Base-by-base conservation (phyloP, 345 rosid genomes). In the Microcos paniculata region DNA sequence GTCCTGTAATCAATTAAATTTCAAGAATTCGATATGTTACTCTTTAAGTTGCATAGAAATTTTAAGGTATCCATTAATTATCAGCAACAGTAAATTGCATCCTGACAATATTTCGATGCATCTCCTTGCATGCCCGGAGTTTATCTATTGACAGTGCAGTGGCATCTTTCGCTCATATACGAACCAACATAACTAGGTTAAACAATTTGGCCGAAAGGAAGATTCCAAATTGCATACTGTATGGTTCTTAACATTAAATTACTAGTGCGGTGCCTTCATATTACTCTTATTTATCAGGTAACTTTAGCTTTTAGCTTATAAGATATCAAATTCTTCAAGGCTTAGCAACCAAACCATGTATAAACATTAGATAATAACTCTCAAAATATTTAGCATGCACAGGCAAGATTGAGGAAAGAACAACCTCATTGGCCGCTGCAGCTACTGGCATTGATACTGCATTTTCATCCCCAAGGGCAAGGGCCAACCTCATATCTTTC, bases 391-490 rank as follows among this genome's bases (percentile, higher is more conserved):
- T 11, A 23, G 51, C 46, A 28, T 30, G 23, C 15, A n/a, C 51
- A 57, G 16, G 26, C 14, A 38, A 58, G 56, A 12, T 13, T 14
- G 24, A 73, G 71, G 71, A 62, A 81, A 74, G 75, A 24, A 31
- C 61, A 12, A 91, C 99, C 96, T 95, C 99, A 78, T 93, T 91
- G 49, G 99, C 86, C 49, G 96, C 94, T 2, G 98, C 99, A 21
- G 97, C 98, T 30, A 93, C 89, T 30, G 97, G 99, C 98, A 93
- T 91, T 42, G 98, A 83, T 23, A 93, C 82, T 30, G 96, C 91
- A 75, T 88, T 90, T 82, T 91, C 96, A 78, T 95, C 99, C 23
- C 99, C 99, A n/a, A 95, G 97, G 51, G 94, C 92, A 72, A 95
- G 89, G 80, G 99, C 99, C 85, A 95, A 77, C 81, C 98, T 90